These are phyloP conservation scores for Naganishia kalamii DNA, from an alignment of 768 basidiomycete genomes.

Conservation along the genomic window DNA sequence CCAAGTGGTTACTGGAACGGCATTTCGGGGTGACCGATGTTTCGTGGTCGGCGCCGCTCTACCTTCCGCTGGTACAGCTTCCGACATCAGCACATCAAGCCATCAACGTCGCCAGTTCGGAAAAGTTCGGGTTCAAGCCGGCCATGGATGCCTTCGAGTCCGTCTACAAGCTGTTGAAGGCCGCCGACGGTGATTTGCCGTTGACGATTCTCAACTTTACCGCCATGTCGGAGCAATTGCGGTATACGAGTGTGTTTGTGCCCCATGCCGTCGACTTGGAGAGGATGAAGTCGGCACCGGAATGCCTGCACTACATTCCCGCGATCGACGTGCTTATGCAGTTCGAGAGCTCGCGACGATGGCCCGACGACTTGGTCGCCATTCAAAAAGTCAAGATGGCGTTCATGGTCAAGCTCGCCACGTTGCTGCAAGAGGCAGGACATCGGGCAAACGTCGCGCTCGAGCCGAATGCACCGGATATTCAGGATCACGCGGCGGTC, in stretches of 20 bases:
- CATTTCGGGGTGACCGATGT: slow-evolving; percentile 63
- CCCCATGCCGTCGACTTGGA: slow-evolving; percentile 64
- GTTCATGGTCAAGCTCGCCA: slow-evolving; percentile 74
- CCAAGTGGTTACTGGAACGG: slow-evolving; percentile 63
- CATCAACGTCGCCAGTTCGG: slow-evolving; percentile 42
- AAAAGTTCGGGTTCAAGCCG: slow-evolving; percentile 48
- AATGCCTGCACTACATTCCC: slow-evolving; percentile 60
- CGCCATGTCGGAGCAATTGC: slow-evolving; percentile 64
- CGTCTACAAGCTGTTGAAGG: slow-evolving; percentile 68
- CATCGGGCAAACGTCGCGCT: slow-evolving; percentile 12
- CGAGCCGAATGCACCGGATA: slow-evolving; percentile 48
- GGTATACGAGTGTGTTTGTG: slow-evolving; percentile 74
- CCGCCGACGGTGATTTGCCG: slow-evolving; percentile 63
- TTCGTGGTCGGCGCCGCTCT: slow-evolving; percentile 26
- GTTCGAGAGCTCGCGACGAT: slow-evolving; percentile 84
- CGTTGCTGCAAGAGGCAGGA: slow-evolving; percentile 48
- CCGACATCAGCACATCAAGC: slow-evolving; percentile 44
- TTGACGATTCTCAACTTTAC: slow-evolving; percentile 70
- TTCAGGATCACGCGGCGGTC: slow-evolving; percentile 64
- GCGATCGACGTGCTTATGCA: slow-evolving; percentile 71
- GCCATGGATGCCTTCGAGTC: slow-evolving; percentile 72
- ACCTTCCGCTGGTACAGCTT: slow-evolving; percentile 38
- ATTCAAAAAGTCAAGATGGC: slow-evolving; percentile 93
- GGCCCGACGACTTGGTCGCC: slow-evolving; percentile 89
- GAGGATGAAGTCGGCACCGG: slow-evolving; percentile 48